Evolutionary conservation across 1,139 yeast species (phyloP), one percentile per base, ranked within the genome.

Genomic region (Tardiomyces depauwii): DNA sequence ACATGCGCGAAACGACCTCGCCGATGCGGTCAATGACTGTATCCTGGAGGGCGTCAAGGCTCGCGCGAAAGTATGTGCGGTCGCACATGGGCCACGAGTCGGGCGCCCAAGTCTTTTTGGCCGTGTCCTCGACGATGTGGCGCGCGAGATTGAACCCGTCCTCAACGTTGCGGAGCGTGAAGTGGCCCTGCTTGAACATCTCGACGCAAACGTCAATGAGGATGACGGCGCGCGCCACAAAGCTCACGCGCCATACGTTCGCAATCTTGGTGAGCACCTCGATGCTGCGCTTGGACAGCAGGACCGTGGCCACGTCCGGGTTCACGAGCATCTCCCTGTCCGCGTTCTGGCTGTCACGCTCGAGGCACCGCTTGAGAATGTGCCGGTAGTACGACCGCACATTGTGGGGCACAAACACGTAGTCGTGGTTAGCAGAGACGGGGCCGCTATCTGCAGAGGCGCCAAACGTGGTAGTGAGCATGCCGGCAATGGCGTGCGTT

Each of bases 231-330:
- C 75, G 64, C 0, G 88, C 70, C 0, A 78, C 67, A 9, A 62
- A 61, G 48, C 75, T 76, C 5, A 83, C 61, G 50, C 84, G 66
- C 94, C 94, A 84, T 43, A 77, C 67, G 43, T 67, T 70, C 5
- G 79, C 68, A 48, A 78, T 75, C 18, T 70, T 64, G 10, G 60
- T 63, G 12, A 78, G 58, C 21, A 79, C 63, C 45, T 66, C 71
- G 25, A 60, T 55, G 2, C 74, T 67, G 25, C 68, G 63, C 58
- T 76, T 71, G 42, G 68, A 55, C 44, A 63, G 48, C 11, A 63
- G 48, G 30, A 60, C 51, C 42, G 65, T 42, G 65, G 66, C 43
- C 25, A 21, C 25, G 25, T 21, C 25, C 25, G 25, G 25, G 25
- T 21, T 21, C 7, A 7, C 25, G 25, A 21, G 25, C 25, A 21